Evolutionary conservation across 768 basidiomycete species (phyloP).

Genomic region (Hemileccinum rubropunctum): DNA sequence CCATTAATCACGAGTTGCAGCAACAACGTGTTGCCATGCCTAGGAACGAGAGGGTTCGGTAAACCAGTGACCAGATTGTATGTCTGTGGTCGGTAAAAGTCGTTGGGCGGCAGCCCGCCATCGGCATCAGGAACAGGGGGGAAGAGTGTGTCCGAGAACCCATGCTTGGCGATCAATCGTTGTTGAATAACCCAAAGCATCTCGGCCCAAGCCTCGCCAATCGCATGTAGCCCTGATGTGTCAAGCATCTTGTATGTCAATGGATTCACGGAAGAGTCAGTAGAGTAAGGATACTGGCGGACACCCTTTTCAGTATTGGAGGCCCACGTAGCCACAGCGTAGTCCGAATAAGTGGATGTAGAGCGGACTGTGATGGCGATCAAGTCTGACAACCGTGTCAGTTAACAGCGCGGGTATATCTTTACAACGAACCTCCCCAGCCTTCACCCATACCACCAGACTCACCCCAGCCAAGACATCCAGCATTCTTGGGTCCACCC

Average conservation of each 20-base stretch:
- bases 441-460: background rate
- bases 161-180: background rate
- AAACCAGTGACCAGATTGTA: slow-evolving; percentile 3
- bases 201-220: background rate
- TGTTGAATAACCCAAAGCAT: background rate
- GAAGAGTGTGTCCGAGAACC: background rate
- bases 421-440: background rate
- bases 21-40: background rate
- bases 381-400: background rate
- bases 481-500: background rate
- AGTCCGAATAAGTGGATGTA: background rate
- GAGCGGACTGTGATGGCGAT: background rate
- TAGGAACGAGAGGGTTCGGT: background rate
- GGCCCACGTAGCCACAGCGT: background rate
- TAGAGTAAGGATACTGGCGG: background rate
- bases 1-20: slow-evolving; percentile 79
- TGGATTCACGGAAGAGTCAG: background rate
- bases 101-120: background rate
- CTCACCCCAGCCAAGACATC: no score
- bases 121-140: background rate
- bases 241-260: background rate
- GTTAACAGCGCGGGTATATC: background rate
- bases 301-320: background rate
- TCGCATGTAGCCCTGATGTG: background rate
- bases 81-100: background rate